phyloP scores from a whole-genome alignment of 2,329 filamentous ascomycete species.

The Fusarium poae region DNA sequence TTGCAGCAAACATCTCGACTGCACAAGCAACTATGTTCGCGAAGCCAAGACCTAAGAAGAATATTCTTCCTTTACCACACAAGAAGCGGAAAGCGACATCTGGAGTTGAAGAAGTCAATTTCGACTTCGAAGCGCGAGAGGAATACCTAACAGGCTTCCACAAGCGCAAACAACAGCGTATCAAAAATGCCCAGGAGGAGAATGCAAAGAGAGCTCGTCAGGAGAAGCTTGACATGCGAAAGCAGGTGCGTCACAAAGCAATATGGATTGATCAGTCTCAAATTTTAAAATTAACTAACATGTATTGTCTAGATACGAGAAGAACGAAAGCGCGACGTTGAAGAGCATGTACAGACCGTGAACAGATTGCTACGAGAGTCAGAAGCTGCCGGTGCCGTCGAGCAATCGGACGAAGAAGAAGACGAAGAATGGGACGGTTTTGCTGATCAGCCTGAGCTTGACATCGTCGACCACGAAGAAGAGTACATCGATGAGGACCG shows the following conservation, averaged over 20 bases:
- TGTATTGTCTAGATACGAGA: constrained; percentile 76
- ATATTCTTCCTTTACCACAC: constrained; percentile 67
- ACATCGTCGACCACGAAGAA: constrained; percentile 82
- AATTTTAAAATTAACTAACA: constrained; percentile 23
- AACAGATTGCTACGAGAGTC: constrained; percentile 76
- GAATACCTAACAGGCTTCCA: constrained; percentile 97
- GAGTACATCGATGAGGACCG: constrained; percentile 97
- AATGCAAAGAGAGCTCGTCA: constrained; percentile 81
- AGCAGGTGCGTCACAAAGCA: constrained; percentile 70
- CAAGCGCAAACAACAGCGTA: constrained; percentile 90
- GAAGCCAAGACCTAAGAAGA: constrained; percentile 70
- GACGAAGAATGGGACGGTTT: constrained; percentile 76
- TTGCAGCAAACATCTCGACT: not conserved
- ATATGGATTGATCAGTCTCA: not conserved
- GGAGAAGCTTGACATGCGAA: constrained; percentile 79
- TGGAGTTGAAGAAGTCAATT: constrained; percentile 82
- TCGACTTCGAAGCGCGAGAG: constrained; percentile 82
- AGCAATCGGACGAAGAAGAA: constrained; percentile 57
- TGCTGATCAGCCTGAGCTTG: constrained; percentile 61
- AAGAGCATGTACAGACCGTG: constrained; percentile 83
- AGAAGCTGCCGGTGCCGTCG: constrained; percentile 57
- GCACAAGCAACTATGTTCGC: constrained; percentile 61
- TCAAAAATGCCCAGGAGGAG: constrained; percentile 86
- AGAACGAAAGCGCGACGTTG: constrained; percentile 83
- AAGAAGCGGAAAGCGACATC: constrained; percentile 75